Evolutionary conservation across 768 basidiomycete species (phyloP), one percentile per base, ranked within the genome.

Genomic region (Holtermannia corniformis): DNA sequence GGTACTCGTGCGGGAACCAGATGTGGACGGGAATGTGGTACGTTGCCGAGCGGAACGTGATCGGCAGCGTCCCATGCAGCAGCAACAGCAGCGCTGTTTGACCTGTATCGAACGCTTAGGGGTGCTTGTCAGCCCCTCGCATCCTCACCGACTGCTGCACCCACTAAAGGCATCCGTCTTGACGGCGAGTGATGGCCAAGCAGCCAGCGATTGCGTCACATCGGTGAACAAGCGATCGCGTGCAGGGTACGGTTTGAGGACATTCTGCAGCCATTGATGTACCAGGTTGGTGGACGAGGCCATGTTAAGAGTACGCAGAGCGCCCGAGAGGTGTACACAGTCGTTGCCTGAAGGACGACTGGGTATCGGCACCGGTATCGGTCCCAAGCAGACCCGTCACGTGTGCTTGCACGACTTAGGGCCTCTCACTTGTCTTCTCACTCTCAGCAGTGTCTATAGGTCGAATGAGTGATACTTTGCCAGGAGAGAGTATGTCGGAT

Each of bases 21-120:
- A 93, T 61, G 12, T 86, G 82, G 62, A 99, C 73, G 3, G 95
- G 95, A 62, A 97, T 96, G 72, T 99, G 89, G 77, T 99, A 99
- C 1, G 84, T 77, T 0, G 81, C 74, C 1, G 77, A 73, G 46
- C 85, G 79, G 75, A 82, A 93, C 0, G 79, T 72, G 61, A 99
- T 95, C 3, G 90, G 91, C 0, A 99, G 77, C 3, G 96, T 80
- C 10, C 95, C 95, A 65, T 95, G 87, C 2, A 93, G 62, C 59
- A 88, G 90, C 52, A 97, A 82, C 23, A 99, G 79, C 16, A 96
- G 78, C 65, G 92, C 89, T 0, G 88, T 84, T 32, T 93, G 82
- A 44, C 95, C 95, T 59, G 95, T 89, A 72, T 99, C 90, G 74
- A 87, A 91, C 0, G 86, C 89, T 95, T 67, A 12, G 11, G 22